Evolutionary conservation across 768 basidiomycete species (phyloP), one percentile per base, ranked within the genome.

Genomic region (Crepidotus variabilis): DNA sequence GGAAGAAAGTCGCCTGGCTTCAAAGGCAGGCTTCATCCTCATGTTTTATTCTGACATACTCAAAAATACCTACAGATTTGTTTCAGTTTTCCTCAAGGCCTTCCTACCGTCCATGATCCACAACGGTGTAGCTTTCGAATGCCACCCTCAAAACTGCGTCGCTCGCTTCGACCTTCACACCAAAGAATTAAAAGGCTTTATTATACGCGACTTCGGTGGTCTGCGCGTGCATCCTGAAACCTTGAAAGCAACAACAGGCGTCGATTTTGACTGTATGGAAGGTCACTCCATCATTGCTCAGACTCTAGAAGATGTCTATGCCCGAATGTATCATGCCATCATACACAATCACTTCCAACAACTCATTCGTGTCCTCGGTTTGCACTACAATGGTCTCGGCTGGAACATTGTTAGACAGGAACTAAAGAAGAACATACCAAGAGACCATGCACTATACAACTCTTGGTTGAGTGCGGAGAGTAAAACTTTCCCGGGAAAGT

Each of bases 321-420:
- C 74, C 39, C 73, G 79, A 52, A 79, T 81, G 75, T 83, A 83
- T 60, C 82, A 84, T 69, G 78, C 81, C 2, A 71, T 80, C 57
- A 74, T 84, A 52, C 81, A 84, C 67, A 84, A 83, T 57, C 82
- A 85, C 51, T 69, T 85, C 24, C 83, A 85, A 60, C 82, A 80
- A 57, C 76, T 84, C 46, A 79, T 83, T 54, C 77, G 83, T 2
- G 77, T 85, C 5, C 75, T 85, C 52, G 81, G 73, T 11, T 68
- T 85, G 13, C 83, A 85, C 63, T 80, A 83, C 62, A 78, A 75
- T 48, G 81, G 82, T 16, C 69, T 62, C n/a, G 82, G 81, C 2
- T 84, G 82, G 80, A 69, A 68, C 10, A 63, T 83, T 10, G 78
- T 83, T 22, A 71, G 80, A 14, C 63, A 67, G 18, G 75, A 78